phyloP scores from a whole-genome alignment of 2,329 filamentous ascomycete species.

The Phoma sp. region DNA sequence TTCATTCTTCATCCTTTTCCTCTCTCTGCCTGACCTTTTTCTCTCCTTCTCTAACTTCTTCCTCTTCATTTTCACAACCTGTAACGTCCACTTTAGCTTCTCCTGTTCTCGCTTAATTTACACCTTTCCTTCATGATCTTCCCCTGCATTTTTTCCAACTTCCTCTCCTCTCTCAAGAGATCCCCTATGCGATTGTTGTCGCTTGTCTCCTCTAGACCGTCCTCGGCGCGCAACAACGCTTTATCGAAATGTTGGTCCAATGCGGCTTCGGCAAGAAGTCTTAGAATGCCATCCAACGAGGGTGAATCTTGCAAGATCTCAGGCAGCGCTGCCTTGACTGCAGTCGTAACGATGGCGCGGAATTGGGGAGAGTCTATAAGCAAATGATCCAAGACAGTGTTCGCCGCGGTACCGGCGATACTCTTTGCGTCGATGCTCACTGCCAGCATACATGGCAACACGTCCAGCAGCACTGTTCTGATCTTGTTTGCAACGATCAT shows the following conservation, averaged over 20 bases:
- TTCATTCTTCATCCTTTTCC: neutral
- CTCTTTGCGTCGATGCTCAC: neutral
- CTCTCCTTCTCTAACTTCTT: neutral
- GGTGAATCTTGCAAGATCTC: neutral
- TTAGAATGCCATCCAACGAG: neutral
- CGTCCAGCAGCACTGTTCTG: neutral
- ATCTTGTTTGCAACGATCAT: neutral
- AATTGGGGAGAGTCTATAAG: neutral
- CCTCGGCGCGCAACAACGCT: neutral
- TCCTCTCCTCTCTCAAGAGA: neutral
- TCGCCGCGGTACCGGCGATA: neutral
- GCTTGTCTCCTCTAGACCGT: neutral
- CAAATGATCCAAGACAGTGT: neutral
- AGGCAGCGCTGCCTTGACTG: neutral
- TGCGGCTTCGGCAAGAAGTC: neutral
- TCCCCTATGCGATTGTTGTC: neutral
- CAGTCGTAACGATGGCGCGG: neutral
- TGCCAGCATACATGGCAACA: neutral
- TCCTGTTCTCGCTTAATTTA: too few relatives aligned
- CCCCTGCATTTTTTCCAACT: neutral
- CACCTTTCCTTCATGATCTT: neutral
- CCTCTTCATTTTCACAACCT: neutral
- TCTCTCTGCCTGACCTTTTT: neutral
- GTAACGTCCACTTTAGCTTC: neutral
- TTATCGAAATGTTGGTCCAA: neutral